Evolutionary conservation across 1,139 yeast species (phyloP).

Genomic region (Meyerozyma carpophila): DNA sequence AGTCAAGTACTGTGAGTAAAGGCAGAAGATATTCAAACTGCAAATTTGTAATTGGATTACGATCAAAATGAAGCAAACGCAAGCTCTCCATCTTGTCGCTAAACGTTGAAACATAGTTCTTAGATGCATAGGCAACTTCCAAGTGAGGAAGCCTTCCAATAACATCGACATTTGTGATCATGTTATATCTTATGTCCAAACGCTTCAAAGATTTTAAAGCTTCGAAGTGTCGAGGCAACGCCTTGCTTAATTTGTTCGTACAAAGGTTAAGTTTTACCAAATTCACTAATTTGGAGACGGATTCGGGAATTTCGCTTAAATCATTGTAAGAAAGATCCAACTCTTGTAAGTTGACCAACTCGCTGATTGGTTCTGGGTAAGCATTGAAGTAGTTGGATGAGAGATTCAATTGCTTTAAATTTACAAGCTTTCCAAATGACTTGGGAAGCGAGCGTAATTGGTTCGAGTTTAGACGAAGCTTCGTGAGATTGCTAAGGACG

Average conservation of each 20-base stretch:
- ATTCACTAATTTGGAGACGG: slow-evolving; percentile 52
- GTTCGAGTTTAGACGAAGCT: slow-evolving; percentile 65
- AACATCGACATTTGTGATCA: slow-evolving; percentile 58
- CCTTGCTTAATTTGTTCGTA: slow-evolving; percentile 61
- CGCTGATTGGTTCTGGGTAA: slow-evolving; percentile 69
- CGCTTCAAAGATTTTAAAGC: slow-evolving; percentile 57
- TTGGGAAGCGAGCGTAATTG: slow-evolving; percentile 64
- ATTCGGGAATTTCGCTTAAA: slow-evolving; percentile 54
- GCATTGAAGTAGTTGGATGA: slow-evolving; percentile 72
- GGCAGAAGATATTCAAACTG: slow-evolving; percentile 53
- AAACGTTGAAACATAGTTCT: slow-evolving; percentile 72
- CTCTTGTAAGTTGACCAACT: slow-evolving; percentile 54
- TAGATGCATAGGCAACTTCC: slow-evolving; percentile 70
- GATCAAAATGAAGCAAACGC: slow-evolving; percentile 48
- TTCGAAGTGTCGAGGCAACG: slow-evolving; percentile 50
- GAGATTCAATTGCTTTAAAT: slow-evolving; percentile 59
- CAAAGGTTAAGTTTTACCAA: slow-evolving; percentile 70
- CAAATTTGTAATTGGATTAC: slow-evolving; percentile 75
- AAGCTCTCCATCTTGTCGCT: slow-evolving; percentile 56
- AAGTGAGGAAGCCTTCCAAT: slow-evolving; percentile 60
- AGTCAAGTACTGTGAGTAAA: slow-evolving; percentile 65
- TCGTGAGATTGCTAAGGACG: slow-evolving; percentile 49
- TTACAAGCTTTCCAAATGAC: slow-evolving; percentile 49
- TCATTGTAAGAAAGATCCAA: slow-evolving; percentile 83
- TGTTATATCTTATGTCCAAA: slow-evolving; percentile 75